Base-by-base conservation (phyloP, 768 basidiomycete genomes). In the Amanita muscaria region DNA sequence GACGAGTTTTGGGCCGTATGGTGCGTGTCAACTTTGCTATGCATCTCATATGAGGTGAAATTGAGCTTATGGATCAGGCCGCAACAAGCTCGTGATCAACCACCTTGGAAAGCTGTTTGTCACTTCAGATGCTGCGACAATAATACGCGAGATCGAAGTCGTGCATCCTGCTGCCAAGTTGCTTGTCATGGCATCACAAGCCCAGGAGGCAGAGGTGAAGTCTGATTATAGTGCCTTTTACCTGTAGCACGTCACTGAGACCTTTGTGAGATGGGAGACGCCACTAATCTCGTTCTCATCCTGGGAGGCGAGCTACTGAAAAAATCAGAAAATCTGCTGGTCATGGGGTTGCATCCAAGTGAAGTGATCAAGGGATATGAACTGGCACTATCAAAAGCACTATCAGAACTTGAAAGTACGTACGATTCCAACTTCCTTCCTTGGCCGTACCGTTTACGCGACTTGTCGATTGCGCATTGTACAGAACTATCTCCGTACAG, bases 141-240 rank as follows among this genome's bases (percentile, higher is more conserved):
- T 99, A 64, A 91, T 99, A 57, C 77, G 85, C 52, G 96, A 99
- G 68, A 82, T 98, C 59, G 96, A 99, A 60, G 91, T 99, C 46
- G 91, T 98, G 12, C 96, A 99, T 64, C 96, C 96, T 1, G 96
- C 94, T 4, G 96, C 93, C 24, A 99, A 98, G 61, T 71, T 99
- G n/a, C 68, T 98, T n/a, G 94, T 97, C 11, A 96, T 97, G 91
- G 90, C 92, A 21, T 89, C 88, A 21, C 92, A 97, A 58, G 88
- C 94, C 10, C 96, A 98, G 61, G 96, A 97, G 61, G 63, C 81
- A 0, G 94, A 98, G 77, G 92, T 90, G 47, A 49, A 23, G 11
- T 29, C 39, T 19, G 25, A 40, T 47, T 44, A 6, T 14, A 25
- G 29, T 4, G 24, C 33, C 9, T 34, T 41, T 32, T 31, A 15